Conservation (phyloP, 2,329 filamentous ascomycete species). For the Rutstroemia sp. region DNA sequence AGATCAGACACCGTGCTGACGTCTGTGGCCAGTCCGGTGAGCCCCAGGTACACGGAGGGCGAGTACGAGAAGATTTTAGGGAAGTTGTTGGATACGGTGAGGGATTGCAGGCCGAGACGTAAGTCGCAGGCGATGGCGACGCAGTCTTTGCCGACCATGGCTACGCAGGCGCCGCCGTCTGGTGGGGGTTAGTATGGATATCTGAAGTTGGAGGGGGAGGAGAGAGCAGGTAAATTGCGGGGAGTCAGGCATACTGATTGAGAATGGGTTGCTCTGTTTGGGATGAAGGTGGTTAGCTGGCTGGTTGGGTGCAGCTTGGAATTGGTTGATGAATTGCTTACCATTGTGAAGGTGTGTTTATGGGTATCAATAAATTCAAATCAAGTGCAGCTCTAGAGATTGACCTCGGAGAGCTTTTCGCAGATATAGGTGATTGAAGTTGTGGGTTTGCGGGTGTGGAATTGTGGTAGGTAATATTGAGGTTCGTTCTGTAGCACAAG, state of each 20-base stretch:
- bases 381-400: slow-evolving; percentile 2
- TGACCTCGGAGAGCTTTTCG: not conserved
- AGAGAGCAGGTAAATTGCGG: not conserved
- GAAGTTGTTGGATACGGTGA: slow-evolving; percentile 99
- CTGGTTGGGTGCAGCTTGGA: not conserved
- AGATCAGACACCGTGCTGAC: slow-evolving; percentile 91
- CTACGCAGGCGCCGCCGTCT: slow-evolving; percentile 90
- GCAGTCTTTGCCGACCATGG: slow-evolving; percentile 99
- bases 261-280: slow-evolving; percentile 76
- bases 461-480: slow-evolving; percentile 12
- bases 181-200: not conserved
- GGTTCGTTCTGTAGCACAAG: slow-evolving; percentile 16
- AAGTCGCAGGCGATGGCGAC: slow-evolving; percentile 99
- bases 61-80: slow-evolving; percentile 96
- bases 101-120: slow-evolving; percentile 88
- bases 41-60: slow-evolving; percentile 86
- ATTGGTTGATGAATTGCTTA: slow-evolving; percentile 12
- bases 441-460: slow-evolving; percentile 9
- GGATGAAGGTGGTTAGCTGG: slow-evolving; percentile 28
- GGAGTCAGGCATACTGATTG: slow-evolving; percentile 63
- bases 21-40: slow-evolving; percentile 94
- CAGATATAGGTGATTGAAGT: slow-evolving; percentile 4
- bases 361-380: not conserved
- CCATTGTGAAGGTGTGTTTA: slow-evolving; percentile 20
- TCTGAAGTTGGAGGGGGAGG: slow-evolving; percentile 6